Evolutionary conservation across 495 filamentous ascomycete species (phyloP), one percentile per base, ranked within the genome.

Genomic region (Aspergillus egyptiacus): DNA sequence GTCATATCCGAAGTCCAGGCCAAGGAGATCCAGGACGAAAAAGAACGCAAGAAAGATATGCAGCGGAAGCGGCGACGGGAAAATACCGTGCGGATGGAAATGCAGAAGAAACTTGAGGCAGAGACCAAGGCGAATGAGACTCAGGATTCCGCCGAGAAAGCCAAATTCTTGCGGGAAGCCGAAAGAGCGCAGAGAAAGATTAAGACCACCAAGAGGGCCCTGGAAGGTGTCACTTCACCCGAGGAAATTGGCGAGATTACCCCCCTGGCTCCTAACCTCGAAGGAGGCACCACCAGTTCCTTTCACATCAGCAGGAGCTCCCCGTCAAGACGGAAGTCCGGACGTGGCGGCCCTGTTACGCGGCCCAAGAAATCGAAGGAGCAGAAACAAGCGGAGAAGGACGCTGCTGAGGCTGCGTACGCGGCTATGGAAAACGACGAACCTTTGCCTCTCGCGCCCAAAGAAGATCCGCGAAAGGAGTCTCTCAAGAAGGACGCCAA

Each of bases 11-110:
- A 95, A 56, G 91, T 98, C 1, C 86, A 93, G 50, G 82, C 86
- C 46, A 87, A 86, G 53, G 93, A 96, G 62, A 75, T 96, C 6
- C 85, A 86, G 47, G 89, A 93, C 39, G 93, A 99, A 63, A 99
- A 97, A 65, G 94, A 97, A 67, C 88, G 94, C 22, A 99, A 99
- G 76, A 99, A 99, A 71, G 93, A 97, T 54, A 95, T 96, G 86
- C 93, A 99, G 60, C 85, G 94, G 19, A 97, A 96, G 70, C 82
- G 93, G 19, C 84, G 93, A n/a, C 82, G 93, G 15, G 93, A 98
- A 63, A 96, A 96, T 69, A 95, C 93, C 9, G 85, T 96, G 62
- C 85, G 86, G 11, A 76, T 83, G 48, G 89, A 91, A 35, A 80
- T 87, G 58, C 83, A 90, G 57, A 91, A 95, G 68, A 87, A 91